Percentiles rank a stretch among this genome's conserved stretches.
Evolutionary conservation across 2,329 filamentous ascomycete genomes (phyloP).

Genomic region (Thielaviopsis populi): DNA sequence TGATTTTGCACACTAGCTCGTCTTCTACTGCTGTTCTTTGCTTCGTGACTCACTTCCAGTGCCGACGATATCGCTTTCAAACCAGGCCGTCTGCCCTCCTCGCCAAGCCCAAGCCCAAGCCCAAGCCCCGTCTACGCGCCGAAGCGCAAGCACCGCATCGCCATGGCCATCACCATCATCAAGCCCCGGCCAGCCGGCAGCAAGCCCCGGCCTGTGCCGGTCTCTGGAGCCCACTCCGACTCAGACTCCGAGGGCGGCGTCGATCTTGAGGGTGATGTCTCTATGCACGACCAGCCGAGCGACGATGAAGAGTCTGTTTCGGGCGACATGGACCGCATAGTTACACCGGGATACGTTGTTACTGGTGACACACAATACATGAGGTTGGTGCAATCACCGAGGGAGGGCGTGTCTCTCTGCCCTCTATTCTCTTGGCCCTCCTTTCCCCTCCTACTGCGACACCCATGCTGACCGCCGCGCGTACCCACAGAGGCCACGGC

Average conservation of each 20-base stretch:
- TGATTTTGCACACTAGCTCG: not conserved
- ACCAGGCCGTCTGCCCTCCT: not conserved
- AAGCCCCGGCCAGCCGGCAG: conserved; percentile 26
- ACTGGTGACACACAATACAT: conserved; percentile 95
- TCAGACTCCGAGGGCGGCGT: conserved; percentile 32
- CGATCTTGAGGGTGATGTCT: conserved; percentile 31
- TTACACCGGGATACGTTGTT: conserved; percentile 79
- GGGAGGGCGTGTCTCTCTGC: not conserved
- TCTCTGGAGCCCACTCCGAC: conserved; percentile 20
- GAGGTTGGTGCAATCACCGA: conserved; percentile 36
- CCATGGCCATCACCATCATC: conserved; percentile 36
- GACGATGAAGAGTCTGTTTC: conserved; percentile 20
- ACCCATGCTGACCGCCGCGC: not conserved
- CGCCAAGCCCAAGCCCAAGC: not conserved
- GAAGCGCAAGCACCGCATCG: not conserved
- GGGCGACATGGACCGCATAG: conserved; percentile 37
- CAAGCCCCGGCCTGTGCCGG: conserved; percentile 7
- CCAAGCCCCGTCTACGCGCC: not conserved
- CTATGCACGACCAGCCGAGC: conserved; percentile 26
- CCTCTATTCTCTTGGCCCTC: too few species aligned
- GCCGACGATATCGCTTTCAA: too few species aligned
- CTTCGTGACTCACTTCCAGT: not conserved
- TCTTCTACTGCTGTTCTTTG: not conserved
- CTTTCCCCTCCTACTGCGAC: not conserved
- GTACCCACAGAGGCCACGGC: conserved; percentile 60